Evolutionary conservation across 2,329 filamentous ascomycete genomes (phyloP).

Genomic region (Penicillium sp.): DNA sequence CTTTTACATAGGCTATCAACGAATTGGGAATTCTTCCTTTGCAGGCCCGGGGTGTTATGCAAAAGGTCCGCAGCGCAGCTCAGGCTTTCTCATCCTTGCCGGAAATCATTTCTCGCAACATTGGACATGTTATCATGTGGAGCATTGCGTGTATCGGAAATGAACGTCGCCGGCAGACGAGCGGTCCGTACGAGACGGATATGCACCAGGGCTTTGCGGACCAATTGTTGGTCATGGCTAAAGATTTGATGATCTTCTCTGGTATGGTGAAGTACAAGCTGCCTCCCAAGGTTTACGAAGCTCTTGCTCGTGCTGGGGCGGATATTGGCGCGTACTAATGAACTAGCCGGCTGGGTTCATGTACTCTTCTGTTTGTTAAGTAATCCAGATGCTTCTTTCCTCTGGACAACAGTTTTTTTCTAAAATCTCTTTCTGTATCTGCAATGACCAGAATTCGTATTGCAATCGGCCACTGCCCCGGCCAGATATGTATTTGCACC

Average conservation of each 20-base stretch:
- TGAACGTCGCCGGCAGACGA: conserved; percentile 73
- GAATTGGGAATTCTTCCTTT: conserved; percentile 80
- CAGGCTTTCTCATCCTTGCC: conserved; percentile 80
- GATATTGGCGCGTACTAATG: conserved; percentile 58
- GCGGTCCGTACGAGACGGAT: conserved; percentile 70
- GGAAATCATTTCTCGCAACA: conserved; percentile 82
- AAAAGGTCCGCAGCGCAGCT: conserved; percentile 78
- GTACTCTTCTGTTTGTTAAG: conserved; percentile 9
- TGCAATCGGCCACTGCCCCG: too few species aligned
- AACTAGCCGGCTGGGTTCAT: conserved; percentile 3
- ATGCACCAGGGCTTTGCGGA: conserved; percentile 63
- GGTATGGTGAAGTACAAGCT: conserved; percentile 91
- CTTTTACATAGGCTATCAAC: conserved; percentile 67
- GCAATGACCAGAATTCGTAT: too few species aligned
- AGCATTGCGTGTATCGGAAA: conserved; percentile 84
- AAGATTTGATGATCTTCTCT: conserved; percentile 92
- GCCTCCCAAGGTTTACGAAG: conserved; percentile 85
- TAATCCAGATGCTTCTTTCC: background rate
- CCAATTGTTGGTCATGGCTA: conserved; percentile 77
- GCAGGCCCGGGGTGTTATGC: conserved; percentile 74
- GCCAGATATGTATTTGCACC: background rate
- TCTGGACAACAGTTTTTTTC: background rate
- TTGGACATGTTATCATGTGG: conserved; percentile 93
- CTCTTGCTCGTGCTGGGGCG: conserved; percentile 78
- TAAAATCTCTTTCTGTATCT: too few species aligned